Conservation (phyloP, 1,284 basidiomycete species). For the Ceratobasidium theobromae region DNA sequence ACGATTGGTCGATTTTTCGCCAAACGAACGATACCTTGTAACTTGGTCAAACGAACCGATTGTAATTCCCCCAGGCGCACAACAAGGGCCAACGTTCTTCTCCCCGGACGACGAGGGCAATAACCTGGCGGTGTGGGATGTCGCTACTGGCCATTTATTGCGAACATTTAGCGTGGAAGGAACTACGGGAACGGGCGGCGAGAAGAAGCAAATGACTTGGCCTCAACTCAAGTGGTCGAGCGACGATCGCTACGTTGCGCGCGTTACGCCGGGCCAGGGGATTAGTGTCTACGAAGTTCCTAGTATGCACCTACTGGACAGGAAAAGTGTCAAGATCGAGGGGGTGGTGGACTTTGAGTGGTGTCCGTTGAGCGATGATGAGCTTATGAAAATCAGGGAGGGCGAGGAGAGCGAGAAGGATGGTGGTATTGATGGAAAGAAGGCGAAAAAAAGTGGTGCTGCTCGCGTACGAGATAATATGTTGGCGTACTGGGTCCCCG, state of each 20-base stretch:
- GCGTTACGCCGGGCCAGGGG: conserved; percentile 84
- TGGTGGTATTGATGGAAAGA: conserved; percentile 57
- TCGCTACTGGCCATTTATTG: conserved; percentile 88
- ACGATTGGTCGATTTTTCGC: conserved; percentile 96
- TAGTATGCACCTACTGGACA: conserved; percentile 90
- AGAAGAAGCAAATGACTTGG: conserved; percentile 87
- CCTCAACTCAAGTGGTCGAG: conserved; percentile 97
- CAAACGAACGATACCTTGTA: conserved; percentile 94
- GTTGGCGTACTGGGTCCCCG: conserved; percentile 97
- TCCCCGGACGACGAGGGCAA: conserved; percentile 96
- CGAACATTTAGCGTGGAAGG: conserved; percentile 69
- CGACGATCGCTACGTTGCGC: conserved; percentile 93
- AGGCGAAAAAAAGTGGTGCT: conserved; percentile 49
- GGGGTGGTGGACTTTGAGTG: conserved; percentile 99
- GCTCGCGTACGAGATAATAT: conserved; percentile 86
- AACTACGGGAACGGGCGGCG: conserved; percentile 52
- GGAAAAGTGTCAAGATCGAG: conserved; percentile 97
- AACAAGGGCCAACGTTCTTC: conserved; percentile 82
- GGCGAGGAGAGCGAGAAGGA: conserved; percentile 64
- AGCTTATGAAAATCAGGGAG: conserved; percentile 16
- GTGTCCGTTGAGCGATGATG: conserved; percentile 84
- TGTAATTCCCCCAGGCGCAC: conserved; percentile 57
- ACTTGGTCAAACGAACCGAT: conserved; percentile 99
- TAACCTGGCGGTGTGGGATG: conserved; percentile 97
- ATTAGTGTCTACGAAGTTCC: conserved; percentile 98